A percentile compares a stretch with the other conserved stretches of the same genome.
Evolutionary conservation across 768 basidiomycete species (phyloP).

Genomic region (Russula vinacea): DNA sequence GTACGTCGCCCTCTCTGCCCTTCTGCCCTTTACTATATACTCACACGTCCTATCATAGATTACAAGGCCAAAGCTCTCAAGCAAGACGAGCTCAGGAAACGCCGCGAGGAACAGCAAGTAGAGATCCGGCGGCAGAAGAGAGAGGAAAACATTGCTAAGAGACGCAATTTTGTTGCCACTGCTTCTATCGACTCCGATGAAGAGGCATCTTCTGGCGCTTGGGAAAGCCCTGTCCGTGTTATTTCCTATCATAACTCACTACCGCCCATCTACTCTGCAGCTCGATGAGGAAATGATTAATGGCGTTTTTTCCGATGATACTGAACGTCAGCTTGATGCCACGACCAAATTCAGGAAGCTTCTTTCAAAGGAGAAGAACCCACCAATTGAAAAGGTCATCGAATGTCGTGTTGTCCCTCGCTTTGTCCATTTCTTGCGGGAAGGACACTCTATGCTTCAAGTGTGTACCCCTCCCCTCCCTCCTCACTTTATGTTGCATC

Average conservation of each 20-base stretch:
- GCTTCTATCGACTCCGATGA: constrained; percentile 86
- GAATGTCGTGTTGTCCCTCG: constrained; percentile 96
- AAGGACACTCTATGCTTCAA: constrained; percentile 80
- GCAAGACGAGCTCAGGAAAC: constrained; percentile 89
- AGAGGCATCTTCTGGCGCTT: constrained; percentile 62
- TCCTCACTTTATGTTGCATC: background rate
- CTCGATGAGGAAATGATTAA: constrained; percentile 89
- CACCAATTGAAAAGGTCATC: constrained; percentile 97
- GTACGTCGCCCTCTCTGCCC: constrained; percentile 15
- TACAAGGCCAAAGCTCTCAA: constrained; percentile 92
- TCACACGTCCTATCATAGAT: constrained; percentile 51
- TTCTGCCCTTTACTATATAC: constrained; percentile 22
- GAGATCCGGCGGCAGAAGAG: constrained; percentile 98
- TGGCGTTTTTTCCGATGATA: constrained; percentile 88
- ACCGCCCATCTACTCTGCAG: constrained; percentile 38
- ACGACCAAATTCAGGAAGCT: constrained; percentile 99
- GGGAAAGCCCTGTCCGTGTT: constrained; percentile 72
- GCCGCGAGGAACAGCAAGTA: constrained; percentile 97
- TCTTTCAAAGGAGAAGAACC: constrained; percentile 98
- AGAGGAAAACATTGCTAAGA: constrained; percentile 97
- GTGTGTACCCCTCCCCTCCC: constrained; percentile 39
- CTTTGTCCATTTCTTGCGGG: constrained; percentile 90
- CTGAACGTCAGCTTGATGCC: constrained; percentile 90
- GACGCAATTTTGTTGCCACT: constrained; percentile 85
- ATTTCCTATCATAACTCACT: constrained; percentile 22